Evolutionary conservation across 1,139 yeast genomes (phyloP).

Genomic region (Blastobotrys raffinosifermentans): DNA sequence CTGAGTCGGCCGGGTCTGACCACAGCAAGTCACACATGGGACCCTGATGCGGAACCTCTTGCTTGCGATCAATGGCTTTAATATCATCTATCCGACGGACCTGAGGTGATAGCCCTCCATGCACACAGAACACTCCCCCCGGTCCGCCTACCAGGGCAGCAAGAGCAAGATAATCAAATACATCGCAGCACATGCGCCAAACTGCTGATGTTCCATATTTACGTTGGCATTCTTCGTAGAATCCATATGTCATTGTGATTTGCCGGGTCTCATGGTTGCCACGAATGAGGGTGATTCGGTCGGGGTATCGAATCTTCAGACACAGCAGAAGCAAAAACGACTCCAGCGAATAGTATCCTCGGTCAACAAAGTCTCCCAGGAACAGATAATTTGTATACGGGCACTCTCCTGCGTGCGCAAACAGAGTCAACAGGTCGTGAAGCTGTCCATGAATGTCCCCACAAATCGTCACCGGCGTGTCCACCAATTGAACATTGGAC

Average conservation of each 20-base stretch:
- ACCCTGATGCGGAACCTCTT: conserved; percentile 98
- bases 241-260: conserved; percentile 96
- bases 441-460: conserved; percentile 98
- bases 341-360: conserved; percentile 93
- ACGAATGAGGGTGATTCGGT: conserved; percentile 82
- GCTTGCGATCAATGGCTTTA: conserved; percentile 74
- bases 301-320: conserved; percentile 90
- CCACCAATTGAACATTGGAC: conserved; percentile 90
- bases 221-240: conserved; percentile 91
- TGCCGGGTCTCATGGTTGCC: conserved; percentile 97
- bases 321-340: conserved; percentile 69
- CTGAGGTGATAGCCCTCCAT: conserved; percentile 94
- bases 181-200: conserved; percentile 71
- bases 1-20: conserved; percentile 93
- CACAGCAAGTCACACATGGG: conserved; percentile 97
- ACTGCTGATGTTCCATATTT: conserved; percentile 93
- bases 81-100: conserved; percentile 80
- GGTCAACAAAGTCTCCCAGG: conserved; percentile 82
- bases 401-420: conserved; percentile 78
- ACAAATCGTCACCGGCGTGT: conserved; percentile 93
- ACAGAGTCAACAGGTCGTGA: conserved; percentile 82
- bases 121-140: conserved; percentile 83
- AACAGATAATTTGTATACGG: conserved; percentile 72
- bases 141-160: conserved; percentile 83
- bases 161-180: conserved; percentile 86